These are phyloP conservation scores for Claviceps sp. DNA, from an alignment of 2,329 filamentous ascomycete genomes.

Conservation along the genomic window DNA sequence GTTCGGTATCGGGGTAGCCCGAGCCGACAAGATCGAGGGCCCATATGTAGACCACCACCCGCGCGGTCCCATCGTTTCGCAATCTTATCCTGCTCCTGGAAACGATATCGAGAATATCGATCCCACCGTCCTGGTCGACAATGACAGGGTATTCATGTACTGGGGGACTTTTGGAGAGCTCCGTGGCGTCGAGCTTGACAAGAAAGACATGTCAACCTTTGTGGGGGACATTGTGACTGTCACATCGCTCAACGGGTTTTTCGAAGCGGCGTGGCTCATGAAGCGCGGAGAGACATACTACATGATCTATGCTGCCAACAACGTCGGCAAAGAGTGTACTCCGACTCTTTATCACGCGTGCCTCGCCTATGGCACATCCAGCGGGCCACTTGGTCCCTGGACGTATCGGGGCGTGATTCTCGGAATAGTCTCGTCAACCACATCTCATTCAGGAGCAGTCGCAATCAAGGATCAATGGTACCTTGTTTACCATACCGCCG, in stretches of 20 bases:
- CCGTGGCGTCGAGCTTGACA: neutral
- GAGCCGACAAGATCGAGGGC: neutral
- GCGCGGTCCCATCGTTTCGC: neutral
- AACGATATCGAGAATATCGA: conserved; percentile 1
- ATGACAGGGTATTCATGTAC: neutral
- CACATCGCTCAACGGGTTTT: neutral
- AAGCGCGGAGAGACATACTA: neutral
- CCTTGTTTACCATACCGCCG: conserved; percentile 1
- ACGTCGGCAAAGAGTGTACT: neutral
- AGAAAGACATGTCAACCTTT: neutral
- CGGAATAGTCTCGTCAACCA: conserved; percentile 1
- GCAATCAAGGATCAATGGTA: neutral
- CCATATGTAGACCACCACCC: neutral
- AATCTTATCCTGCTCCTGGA: neutral
- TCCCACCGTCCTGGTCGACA: neutral
- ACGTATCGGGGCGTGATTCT: neutral
- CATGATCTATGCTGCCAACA: neutral
- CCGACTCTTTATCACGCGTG: neutral
- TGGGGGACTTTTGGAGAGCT: neutral
- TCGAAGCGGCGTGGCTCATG: neutral
- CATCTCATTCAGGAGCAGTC: neutral
- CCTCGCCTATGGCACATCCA: neutral
- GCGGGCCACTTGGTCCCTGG: neutral
- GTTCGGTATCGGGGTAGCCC: neutral
- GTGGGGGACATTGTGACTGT: neutral